Evolutionary conservation across 2,329 filamentous ascomycete genomes (phyloP), one percentile per base, ranked within the genome.

Genomic region (Leptoxyphium fumago): DNA sequence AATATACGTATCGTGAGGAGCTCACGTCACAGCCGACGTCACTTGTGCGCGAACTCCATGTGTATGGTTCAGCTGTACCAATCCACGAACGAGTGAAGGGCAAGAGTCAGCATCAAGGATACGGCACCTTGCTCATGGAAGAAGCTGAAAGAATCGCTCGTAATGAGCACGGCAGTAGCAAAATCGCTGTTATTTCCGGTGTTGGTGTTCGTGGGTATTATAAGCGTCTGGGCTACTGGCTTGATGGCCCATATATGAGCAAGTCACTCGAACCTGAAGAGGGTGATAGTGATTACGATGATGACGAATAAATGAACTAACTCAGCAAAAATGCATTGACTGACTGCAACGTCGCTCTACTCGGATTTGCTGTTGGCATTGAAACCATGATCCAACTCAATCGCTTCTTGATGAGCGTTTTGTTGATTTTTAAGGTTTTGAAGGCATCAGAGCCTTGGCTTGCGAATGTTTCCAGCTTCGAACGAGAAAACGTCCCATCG

Each of bases 91-190:
- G 93, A 45, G 91, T 98, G 55, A 87, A 89, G 15, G 81, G 84
- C 64, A 96, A 96, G 65, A 96, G 96, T 65, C 91, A 98, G 68
- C 91, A 98, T 66, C 91, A 95, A 61, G 91, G 91, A 0, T 98
- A 94, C 53, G 91, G 91, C 40, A 98, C 91, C 1, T 64, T 98
- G 48, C 61, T 98, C 52, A 98, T 98, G 93, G 89, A 96, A 59
- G 89, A 96, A 66, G 93, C 91, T 0, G 91, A 96, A 67, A 75
- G 88, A 42, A 98, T 98, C 51, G 89, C 93, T 0, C 75, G 85
- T 44, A 83, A 95, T 51, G 91, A 98, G 66, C 91, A 98, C 59
- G 84, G 87, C 5, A 95, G 88, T 55, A 74, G 74, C 48, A 98
- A 98, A 72, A 86, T 98, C 45, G 91, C 85, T 58, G 87, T 98